Evolutionary conservation across 768 basidiomycete genomes (phyloP), one percentile per base, ranked within the genome.

Genomic region (Termitomyces sp.): DNA sequence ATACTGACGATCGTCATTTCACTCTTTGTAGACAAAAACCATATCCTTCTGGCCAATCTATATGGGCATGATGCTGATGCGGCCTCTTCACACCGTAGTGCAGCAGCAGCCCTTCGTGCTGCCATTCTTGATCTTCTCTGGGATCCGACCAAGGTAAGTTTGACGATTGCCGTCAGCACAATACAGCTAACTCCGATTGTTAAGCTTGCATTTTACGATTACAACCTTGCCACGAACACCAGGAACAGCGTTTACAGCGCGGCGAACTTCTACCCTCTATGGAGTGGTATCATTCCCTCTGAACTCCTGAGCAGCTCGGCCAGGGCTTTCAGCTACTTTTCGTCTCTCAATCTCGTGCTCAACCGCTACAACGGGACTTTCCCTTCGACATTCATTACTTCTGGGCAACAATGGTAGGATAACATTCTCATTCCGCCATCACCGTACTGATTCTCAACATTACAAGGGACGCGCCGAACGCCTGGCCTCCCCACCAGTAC

Each of bases 321-420:
- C 5, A 84, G 84, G 6, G 79, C 92, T 0, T 86, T 92, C 56
- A 78, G 80, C 6, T 82, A 82, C 59, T 96, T 96, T 67, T 74
- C 89, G 2, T 77, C 86, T 0, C 66, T 94, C 9, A 85, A 94
- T 64, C 75, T 91, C 74, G 85, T 92, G 3, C 68, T 94, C 66
- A 88, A 87, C 68, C 81, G 84, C 43, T 98, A 93, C 68, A 93
- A 94, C 63, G 95, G 95, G 21, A 90, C 92, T 0, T 81, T 87
- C 66, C 93, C 94, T 0, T 74, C 82, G 6, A 91, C 90, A 0
- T 91, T 96, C 62, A 64, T 92, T 10, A 78, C 83, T 58, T 86
- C 85, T 0, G 91, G 92, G 11, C 75, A 85, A 59, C 91, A 96
- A 73, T 96, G 94, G 91, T 86, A 57, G 39, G 37, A 51, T 39